Conservation (phyloP, 345 rosid species). For the Eucalyptus sp. region DNA sequence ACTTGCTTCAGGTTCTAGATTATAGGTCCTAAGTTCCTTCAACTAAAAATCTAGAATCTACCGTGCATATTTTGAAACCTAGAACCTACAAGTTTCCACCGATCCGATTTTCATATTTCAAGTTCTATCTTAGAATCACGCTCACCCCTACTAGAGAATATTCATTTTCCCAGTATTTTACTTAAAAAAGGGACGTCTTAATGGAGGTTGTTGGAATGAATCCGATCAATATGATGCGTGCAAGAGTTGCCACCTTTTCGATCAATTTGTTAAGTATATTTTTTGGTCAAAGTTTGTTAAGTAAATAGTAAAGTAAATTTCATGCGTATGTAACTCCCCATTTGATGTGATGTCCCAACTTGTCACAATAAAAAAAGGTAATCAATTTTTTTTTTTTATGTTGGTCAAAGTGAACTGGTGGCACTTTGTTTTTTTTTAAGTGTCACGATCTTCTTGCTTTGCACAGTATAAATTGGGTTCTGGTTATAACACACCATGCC, state of each 20-base stretch:
- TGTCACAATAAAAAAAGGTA: not conserved
- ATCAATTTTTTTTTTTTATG: not conserved
- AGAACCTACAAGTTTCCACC: too few species aligned
- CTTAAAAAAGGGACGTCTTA: not conserved
- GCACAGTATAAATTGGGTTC: not conserved
- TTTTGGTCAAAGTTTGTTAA: too few species aligned
- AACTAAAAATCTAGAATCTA: too few species aligned
- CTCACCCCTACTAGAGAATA: too few species aligned
- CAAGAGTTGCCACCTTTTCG: fast-evolving
- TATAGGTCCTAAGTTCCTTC: too few species aligned
- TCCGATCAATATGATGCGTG: not conserved
- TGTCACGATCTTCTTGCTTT: not conserved
- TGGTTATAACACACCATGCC: not conserved
- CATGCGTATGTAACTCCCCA: fast-evolving
- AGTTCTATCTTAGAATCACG: too few species aligned
- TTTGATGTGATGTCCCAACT: not conserved
- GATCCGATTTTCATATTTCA: fast-evolving
- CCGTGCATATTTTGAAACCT: too few species aligned
- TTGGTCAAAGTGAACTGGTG: not conserved
- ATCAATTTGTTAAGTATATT: too few species aligned
- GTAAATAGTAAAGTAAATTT: not conserved
- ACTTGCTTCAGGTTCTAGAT: too few species aligned
- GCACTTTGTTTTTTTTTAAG: not conserved
- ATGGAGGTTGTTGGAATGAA: not conserved
- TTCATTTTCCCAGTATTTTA: fast-evolving